A percentile compares a stretch with the other conserved stretches of the same genome.
Conservation (phyloP, 2,329 filamentous ascomycete species). For the Clonostachys chloroleuca region DNA sequence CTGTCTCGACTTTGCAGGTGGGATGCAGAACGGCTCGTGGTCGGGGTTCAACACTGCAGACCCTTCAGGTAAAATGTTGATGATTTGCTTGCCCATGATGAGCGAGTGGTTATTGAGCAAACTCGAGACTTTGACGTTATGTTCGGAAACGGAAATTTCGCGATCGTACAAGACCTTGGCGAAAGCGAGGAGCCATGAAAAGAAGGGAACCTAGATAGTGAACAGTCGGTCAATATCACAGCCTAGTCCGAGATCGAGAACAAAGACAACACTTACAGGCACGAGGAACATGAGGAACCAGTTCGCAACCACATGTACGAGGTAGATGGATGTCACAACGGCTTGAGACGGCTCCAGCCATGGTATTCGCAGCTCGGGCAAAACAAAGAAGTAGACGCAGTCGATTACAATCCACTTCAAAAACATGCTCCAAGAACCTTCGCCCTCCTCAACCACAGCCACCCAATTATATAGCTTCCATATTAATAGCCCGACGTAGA, state of each 20-base stretch:
- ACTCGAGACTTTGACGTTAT: conserved; percentile 79
- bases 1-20: conserved; percentile 43
- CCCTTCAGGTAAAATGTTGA: conserved; percentile 96
- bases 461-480: conserved; percentile 89
- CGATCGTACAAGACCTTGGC: conserved; percentile 85
- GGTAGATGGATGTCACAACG: conserved; percentile 66
- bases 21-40: conserved; percentile 73
- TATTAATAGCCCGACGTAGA: conserved; percentile 71
- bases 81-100: conserved; percentile 93
- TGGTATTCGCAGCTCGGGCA: conserved; percentile 86
- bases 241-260: not conserved
- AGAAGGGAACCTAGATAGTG: conserved; percentile 59
- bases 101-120: conserved; percentile 90
- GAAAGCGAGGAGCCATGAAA: conserved; percentile 67
- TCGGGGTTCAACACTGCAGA: conserved; percentile 86
- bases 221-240: not conserved
- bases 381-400: conserved; percentile 77
- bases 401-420: conserved; percentile 92
- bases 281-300: conserved; percentile 92
- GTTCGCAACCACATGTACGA: conserved; percentile 68
- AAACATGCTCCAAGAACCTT: conserved; percentile 85
- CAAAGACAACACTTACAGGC: conserved; percentile 46
- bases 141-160: conserved; percentile 90
- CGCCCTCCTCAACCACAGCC: conserved; percentile 72
- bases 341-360: conserved; percentile 90